A percentile compares a stretch with the other conserved stretches of the same genome.
Evolutionary conservation across 2,329 filamentous ascomycete genomes (phyloP).

Genomic region (Talaromyces sp.): DNA sequence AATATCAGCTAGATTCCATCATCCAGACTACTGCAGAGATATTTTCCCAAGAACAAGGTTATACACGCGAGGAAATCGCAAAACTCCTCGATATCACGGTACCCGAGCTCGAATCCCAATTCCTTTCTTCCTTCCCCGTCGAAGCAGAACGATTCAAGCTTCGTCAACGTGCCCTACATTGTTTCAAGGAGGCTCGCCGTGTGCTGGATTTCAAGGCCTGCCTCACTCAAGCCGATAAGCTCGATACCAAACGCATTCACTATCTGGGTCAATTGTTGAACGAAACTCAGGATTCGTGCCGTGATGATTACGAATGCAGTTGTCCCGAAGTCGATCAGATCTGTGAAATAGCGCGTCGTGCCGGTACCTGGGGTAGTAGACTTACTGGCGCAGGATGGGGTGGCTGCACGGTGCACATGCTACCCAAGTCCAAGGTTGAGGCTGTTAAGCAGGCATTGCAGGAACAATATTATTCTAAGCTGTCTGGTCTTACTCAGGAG

Average conservation of each 20-base stretch:
- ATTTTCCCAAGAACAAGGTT: conserved; percentile 74
- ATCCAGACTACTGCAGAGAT: conserved; percentile 64
- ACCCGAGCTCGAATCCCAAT: conserved; percentile 66
- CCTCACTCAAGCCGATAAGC: conserved; percentile 53
- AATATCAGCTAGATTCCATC: conserved; percentile 68
- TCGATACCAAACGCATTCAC: conserved; percentile 61
- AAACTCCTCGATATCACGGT: conserved; percentile 63
- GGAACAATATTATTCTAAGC: conserved; percentile 71
- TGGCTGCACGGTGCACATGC: conserved; percentile 89
- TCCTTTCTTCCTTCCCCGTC: conserved; percentile 83
- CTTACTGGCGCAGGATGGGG: conserved; percentile 96
- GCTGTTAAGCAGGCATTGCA: conserved; percentile 72
- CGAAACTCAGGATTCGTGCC: conserved; percentile 80
- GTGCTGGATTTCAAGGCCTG: conserved; percentile 78
- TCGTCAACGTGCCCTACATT: conserved; percentile 80
- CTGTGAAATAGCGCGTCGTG: conserved; percentile 69
- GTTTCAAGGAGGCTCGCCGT: conserved; percentile 81
- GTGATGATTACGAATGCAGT: conserved; percentile 84
- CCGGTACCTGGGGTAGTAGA: conserved; percentile 77
- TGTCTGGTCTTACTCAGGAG: conserved; percentile 63
- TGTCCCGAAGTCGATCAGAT: conserved; percentile 88
- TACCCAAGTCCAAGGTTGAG: conserved; percentile 75
- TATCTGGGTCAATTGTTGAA: conserved; percentile 80
- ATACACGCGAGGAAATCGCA: conserved; percentile 81
- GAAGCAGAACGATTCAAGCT: conserved; percentile 83